Conservation (phyloP, 352 stramenopile genomes). For the Phytopythium oedochilum region DNA sequence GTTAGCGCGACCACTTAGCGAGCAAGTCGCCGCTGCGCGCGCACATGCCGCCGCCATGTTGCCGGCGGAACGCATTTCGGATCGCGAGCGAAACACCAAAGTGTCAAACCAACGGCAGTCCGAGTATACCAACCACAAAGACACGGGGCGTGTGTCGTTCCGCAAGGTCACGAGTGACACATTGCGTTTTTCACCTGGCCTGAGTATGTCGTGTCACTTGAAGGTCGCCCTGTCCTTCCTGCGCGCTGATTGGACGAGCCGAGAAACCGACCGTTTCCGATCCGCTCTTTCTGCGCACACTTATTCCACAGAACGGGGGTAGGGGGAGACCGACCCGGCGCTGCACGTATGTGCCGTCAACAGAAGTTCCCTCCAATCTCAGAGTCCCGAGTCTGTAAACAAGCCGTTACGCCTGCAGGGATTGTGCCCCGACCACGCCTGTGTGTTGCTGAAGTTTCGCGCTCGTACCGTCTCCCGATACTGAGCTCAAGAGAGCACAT, state of each 20-base stretch:
- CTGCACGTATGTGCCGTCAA: background rate
- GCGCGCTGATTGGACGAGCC: slow-evolving; percentile 1
- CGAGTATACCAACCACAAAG: slow-evolving; percentile 5
- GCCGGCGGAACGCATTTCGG: background rate
- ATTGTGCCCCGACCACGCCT: slow-evolving; percentile 1
- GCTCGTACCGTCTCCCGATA: background rate
- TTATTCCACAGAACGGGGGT: background rate
- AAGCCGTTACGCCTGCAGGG: background rate
- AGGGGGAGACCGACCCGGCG: background rate
- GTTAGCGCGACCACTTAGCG: background rate
- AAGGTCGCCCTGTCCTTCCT: slow-evolving; percentile 15
- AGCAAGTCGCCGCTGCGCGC: background rate
- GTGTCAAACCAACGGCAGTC: slow-evolving; percentile 2
- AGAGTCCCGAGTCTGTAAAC: background rate
- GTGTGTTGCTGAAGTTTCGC: slow-evolving; percentile 4
- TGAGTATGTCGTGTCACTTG: slow-evolving; percentile 2
- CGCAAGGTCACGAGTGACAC: too few relatives aligned
- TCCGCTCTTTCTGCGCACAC: background rate
- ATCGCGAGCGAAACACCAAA: background rate
- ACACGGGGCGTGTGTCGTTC: slow-evolving; percentile 4
- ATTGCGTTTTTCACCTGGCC: background rate
- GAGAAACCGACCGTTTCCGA: background rate
- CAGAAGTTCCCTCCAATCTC: background rate
- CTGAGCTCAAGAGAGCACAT: background rate
- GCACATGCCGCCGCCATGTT: background rate